Evolutionary conservation across 2,329 filamentous ascomycete genomes (phyloP), one percentile per base, ranked within the genome.

Genomic region (Tolypocladium tropicale): DNA sequence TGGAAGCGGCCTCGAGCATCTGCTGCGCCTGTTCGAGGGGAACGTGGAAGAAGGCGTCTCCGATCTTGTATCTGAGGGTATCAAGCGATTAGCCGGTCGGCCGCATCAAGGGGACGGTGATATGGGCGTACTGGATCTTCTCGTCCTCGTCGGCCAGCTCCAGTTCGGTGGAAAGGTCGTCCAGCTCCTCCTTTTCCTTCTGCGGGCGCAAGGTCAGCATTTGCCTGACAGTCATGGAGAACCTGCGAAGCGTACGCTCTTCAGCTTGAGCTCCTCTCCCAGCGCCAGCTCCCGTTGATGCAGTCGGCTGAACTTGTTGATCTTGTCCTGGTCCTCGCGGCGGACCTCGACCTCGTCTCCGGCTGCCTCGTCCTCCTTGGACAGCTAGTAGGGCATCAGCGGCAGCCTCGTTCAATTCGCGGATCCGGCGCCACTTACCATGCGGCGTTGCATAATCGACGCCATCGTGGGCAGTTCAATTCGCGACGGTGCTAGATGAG

Each of bases 171-270:
- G 87, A 88, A 55, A 99, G 82, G 71, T 99, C 94, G 69, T 97
- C 92, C 4, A 97, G 82, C 68, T 97, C 94, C 73, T 99, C 94
- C 75, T 96, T 97, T 72, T 97, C 93, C 77, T 97, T 97, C 93
- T 97, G 67, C 55, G 62, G 18, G 16, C 21, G 49, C 56, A 51
- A 55, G 58, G 67, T 66, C 55, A 65, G 67, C 59, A 9, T 21
- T 50, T 10, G 46, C 37, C 18, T 11, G 10, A 34, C 16, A 10
- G 1, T 4, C 1, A 36, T 9, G 2, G 23, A 12, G 6, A 10
- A 30, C 10, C 6, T 14, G 34, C 11, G n/a, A 1, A 11, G 28
- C 56, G n/a, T 70, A 92, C 93, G 70, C 84, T 84, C 71, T 95
- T 96, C 6, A 74, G 71, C 68, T 88, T 87, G 61, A 97, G 74